Evolutionary conservation across 441 rosid species (phyloP).

Genomic region (Hypseocharis bilobata): DNA sequence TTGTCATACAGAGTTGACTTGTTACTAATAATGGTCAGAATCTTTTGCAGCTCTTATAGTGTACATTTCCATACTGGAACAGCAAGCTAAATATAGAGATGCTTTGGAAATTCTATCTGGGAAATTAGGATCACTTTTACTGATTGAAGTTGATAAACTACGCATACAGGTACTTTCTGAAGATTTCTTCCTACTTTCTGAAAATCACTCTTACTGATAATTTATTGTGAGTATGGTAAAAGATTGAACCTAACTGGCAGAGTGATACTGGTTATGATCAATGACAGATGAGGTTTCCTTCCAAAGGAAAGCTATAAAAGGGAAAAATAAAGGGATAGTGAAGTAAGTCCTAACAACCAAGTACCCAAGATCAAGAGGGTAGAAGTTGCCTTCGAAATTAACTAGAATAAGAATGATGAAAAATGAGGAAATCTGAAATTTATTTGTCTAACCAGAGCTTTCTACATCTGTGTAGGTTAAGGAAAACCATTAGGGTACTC

Average conservation of each 20-base stretch:
- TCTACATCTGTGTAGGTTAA: no score
- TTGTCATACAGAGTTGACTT: slow-evolving; percentile 3
- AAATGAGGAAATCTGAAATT: no score
- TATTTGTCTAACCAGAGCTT: no score
- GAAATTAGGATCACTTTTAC: slow-evolving; percentile 70
- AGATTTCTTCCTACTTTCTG: slow-evolving; percentile 16
- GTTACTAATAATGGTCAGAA: slow-evolving; percentile 8
- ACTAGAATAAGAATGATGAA: not conserved
- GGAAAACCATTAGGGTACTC: no score
- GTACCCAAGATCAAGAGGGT: not conserved
- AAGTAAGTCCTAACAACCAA: not conserved
- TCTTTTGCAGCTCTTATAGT: slow-evolving; percentile 69
- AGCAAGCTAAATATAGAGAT: slow-evolving; percentile 67
- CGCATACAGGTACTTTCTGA: slow-evolving; percentile 70
- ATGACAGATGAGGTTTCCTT: not conserved
- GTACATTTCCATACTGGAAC: slow-evolving; percentile 86
- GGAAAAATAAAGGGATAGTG: no score
- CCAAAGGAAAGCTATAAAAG: no score
- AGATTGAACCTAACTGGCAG: not conserved
- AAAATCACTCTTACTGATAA: not conserved
- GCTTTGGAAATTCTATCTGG: slow-evolving; percentile 83
- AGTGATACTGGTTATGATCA: not conserved
- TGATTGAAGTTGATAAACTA: slow-evolving; percentile 85
- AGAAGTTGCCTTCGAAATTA: not conserved
- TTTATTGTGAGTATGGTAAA: not conserved